Evolutionary conservation across 1,284 basidiomycete genomes (phyloP).

Genomic region (Pterula multifida): DNA sequence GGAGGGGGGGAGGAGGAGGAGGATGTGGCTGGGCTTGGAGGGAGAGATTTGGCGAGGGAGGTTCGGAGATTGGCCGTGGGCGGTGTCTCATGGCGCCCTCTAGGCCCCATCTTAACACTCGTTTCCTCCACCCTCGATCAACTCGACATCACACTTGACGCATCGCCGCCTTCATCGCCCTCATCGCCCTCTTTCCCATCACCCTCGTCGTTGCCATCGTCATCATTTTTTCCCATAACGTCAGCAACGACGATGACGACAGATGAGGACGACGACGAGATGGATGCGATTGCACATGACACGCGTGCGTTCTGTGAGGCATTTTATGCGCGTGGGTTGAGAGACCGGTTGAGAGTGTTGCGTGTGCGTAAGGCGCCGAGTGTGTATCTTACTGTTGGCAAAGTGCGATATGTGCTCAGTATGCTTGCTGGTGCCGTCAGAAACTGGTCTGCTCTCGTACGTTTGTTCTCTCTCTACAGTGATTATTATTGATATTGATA

Average conservation of each 20-base stretch:
- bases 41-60: not conserved
- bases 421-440: conserved; percentile 30
- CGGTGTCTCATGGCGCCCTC: not conserved
- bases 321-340: not conserved
- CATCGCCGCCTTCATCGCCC: not conserved
- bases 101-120: not conserved
- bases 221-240: not conserved
- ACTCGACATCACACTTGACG: not conserved
- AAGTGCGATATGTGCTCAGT: conserved; percentile 28
- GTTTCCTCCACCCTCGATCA: not conserved
- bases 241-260: not conserved
- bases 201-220: not conserved
- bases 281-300: not conserved
- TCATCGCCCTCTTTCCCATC: not conserved
- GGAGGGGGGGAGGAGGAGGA: not conserved
- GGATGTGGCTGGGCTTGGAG: no score
- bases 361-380: conserved; percentile 30
- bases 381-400: conserved; percentile 38
- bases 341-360: not conserved
- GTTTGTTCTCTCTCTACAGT: conserved; percentile 10
- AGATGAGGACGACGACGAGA: not conserved
- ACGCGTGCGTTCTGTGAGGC: not conserved
- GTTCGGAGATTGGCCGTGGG: not conserved
- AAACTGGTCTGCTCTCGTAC: conserved; percentile 32
- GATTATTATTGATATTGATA: conserved; percentile 4